Evolutionary conservation across 225 moss, liverwort and hornwort genomes (phyloP).

Genomic region (Climacium dendroides): DNA sequence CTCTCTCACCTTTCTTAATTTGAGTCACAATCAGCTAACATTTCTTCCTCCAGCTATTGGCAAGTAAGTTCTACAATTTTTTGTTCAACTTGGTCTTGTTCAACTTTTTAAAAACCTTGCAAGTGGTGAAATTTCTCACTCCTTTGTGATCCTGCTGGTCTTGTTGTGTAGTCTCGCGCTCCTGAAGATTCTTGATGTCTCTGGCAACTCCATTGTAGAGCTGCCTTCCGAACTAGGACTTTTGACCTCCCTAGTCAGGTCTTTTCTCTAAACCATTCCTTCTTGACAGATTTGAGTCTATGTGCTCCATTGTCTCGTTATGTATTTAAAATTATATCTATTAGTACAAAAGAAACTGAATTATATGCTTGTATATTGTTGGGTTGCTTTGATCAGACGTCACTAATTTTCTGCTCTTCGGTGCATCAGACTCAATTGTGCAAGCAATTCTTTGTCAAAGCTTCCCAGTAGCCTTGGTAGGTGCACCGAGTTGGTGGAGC

Average conservation of each 20-base stretch:
- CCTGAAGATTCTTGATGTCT: slow-evolving; percentile 74
- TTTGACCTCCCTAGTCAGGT: slow-evolving; percentile 58
- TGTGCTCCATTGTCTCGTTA: neutral
- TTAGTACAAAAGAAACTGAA: neutral
- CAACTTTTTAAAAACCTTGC: neutral
- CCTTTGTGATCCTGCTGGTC: neutral
- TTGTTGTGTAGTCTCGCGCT: slow-evolving; percentile 37
- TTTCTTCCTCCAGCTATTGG: slow-evolving; percentile 66
- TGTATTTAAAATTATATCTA: neutral
- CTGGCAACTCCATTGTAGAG: slow-evolving; percentile 64
- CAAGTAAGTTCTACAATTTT: slow-evolving; percentile 37
- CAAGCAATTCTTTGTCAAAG: slow-evolving; percentile 49
- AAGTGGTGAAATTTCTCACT: neutral
- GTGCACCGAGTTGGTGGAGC: slow-evolving; percentile 60
- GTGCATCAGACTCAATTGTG: slow-evolving; percentile 57
- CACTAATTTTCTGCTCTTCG: neutral
- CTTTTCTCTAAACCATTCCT: slow-evolving; percentile 1
- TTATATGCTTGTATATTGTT: neutral
- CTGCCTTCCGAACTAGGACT: slow-evolving; percentile 64
- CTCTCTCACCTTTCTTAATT: slow-evolving; percentile 67
- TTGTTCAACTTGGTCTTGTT: neutral
- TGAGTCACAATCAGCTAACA: slow-evolving; percentile 76
- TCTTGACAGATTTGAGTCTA: neutral
- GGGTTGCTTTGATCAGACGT: neutral
- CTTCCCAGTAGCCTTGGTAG: slow-evolving; percentile 59